Conservation (phyloP, 148 eudicot species). For the Vaccinium myrtillus region DNA sequence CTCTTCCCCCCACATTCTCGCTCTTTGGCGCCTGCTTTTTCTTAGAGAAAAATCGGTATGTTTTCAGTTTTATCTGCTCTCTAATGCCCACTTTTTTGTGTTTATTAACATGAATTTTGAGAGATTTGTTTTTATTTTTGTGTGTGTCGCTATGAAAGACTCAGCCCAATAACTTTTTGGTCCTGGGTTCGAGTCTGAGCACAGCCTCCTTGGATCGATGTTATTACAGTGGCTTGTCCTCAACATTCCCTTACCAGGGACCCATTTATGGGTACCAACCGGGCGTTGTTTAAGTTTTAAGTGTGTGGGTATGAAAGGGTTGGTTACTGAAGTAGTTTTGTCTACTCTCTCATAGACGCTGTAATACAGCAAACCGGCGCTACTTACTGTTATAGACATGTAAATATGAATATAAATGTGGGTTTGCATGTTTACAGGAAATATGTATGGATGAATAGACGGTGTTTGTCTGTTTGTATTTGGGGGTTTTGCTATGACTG, state of each 20-base stretch:
- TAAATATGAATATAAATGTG: neutral
- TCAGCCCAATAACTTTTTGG: too few relatives aligned
- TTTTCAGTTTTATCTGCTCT: neutral
- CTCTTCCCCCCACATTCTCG: neutral
- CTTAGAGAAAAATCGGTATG: neutral
- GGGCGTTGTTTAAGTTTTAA: too few relatives aligned
- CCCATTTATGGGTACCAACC: too few relatives aligned
- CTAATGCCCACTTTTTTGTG: neutral
- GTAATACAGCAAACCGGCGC: too few relatives aligned
- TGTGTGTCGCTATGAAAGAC: neutral
- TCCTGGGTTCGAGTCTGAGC: too few relatives aligned
- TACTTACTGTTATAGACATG: neutral
- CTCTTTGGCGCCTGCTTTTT: neutral
- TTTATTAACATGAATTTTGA: neutral
- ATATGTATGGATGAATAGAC: neutral
- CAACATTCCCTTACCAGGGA: too few relatives aligned
- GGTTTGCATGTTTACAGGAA: too few relatives aligned
- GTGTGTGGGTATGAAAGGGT: neutral
- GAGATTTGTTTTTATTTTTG: neutral
- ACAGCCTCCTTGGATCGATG: too few relatives aligned
- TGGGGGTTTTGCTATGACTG: neutral
- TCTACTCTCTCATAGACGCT: neutral
- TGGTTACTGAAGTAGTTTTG: neutral
- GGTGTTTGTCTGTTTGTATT: neutral
- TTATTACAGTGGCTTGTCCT: too few relatives aligned